A percentile compares a stretch with the other conserved stretches of the same genome.
These are phyloP conservation scores for Alternaria metachromatica DNA, from an alignment of 2,329 filamentous ascomycete genomes.

Conservation along the genomic window DNA sequence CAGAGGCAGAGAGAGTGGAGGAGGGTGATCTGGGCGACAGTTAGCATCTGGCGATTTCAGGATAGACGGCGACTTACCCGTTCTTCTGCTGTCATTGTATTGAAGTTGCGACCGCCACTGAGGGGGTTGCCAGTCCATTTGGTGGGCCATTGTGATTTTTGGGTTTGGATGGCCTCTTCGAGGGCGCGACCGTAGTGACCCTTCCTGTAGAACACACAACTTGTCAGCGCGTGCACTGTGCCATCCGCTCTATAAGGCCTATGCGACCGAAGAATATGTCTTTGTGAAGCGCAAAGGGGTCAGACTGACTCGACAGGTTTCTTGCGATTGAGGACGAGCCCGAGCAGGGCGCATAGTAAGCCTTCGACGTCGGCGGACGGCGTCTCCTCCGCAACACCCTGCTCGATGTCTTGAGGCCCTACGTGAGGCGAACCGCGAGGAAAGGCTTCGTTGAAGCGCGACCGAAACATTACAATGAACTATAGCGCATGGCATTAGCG, in stretches of 20 bases:
- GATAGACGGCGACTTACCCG: slow-evolving; percentile 64
- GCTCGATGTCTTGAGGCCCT: slow-evolving; percentile 93
- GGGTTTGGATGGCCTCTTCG: slow-evolving; percentile 86
- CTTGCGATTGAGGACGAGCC: slow-evolving; percentile 92
- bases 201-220: slow-evolving; percentile 63
- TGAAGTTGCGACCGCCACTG: slow-evolving; percentile 79
- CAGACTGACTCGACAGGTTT: slow-evolving; percentile 93
- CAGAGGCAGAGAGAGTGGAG: slow-evolving; percentile 85
- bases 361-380: slow-evolving; percentile 87
- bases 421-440: slow-evolving; percentile 87
- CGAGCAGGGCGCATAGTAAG: slow-evolving; percentile 86
- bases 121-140: slow-evolving; percentile 88
- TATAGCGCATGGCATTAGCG: slow-evolving; percentile 53
- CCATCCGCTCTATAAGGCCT: neutral
- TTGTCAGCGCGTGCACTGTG: slow-evolving; percentile 39
- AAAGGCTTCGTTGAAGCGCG: slow-evolving; percentile 89
- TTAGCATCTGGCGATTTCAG: slow-evolving; percentile 23
- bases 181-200: slow-evolving; percentile 92
- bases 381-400: slow-evolving; percentile 76
- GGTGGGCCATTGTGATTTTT: slow-evolving; percentile 86
- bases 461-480: slow-evolving; percentile 98
- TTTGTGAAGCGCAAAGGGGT: slow-evolving; percentile 20
- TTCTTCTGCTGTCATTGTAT: slow-evolving; percentile 79
- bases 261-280: slow-evolving; percentile 29
- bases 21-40: slow-evolving; percentile 71